phyloP scores from a whole-genome alignment of 371 early-diverging fungal genomes.

The Actinomucor elegans region DNA sequence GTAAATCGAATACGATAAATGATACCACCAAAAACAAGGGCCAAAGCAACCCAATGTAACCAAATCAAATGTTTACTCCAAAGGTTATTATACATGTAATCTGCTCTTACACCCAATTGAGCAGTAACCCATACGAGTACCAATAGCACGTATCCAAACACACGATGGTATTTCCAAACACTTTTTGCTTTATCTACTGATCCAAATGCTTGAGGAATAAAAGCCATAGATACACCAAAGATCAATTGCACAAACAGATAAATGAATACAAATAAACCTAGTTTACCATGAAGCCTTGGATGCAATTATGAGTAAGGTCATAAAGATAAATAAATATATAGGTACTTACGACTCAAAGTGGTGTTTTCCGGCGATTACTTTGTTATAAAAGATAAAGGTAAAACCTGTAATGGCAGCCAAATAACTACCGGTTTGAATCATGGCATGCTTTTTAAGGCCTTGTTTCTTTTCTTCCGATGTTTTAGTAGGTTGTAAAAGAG shows the following conservation, averaged over 20 bases:
- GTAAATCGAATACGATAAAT: conserved; percentile 18
- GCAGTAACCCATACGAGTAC: conserved; percentile 33
- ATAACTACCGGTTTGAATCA: conserved; percentile 22
- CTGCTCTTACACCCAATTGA: conserved; percentile 43
- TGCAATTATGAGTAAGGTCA: too few species aligned
- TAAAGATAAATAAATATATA: not conserved
- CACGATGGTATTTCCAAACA: conserved; percentile 39
- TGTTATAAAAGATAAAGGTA: conserved; percentile 29
- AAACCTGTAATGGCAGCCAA: conserved; percentile 23
- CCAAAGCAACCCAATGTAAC: conserved; percentile 36
- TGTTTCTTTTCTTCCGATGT: conserved; percentile 27
- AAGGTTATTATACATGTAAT: conserved; percentile 38
- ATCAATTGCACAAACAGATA: conserved; percentile 31
- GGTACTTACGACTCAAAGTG: conserved; percentile 34
- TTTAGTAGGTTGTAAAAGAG: conserved; percentile 29
- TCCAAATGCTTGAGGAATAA: conserved; percentile 27
- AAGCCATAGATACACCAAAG: conserved; percentile 31
- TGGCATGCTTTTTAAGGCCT: conserved; percentile 27
- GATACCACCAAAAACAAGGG: conserved; percentile 29
- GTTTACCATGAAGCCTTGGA: conserved; percentile 35
- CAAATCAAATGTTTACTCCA: conserved; percentile 27
- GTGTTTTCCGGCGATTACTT: conserved; percentile 14
- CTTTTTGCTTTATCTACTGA: conserved; percentile 25
- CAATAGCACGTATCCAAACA: conserved; percentile 34
- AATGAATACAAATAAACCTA: conserved; percentile 30